Percentiles rank a stretch among this genome's conserved stretches.
phyloP scores from a whole-genome alignment of 148 eudicot genomes.

The Chenopodium formosanum region DNA sequence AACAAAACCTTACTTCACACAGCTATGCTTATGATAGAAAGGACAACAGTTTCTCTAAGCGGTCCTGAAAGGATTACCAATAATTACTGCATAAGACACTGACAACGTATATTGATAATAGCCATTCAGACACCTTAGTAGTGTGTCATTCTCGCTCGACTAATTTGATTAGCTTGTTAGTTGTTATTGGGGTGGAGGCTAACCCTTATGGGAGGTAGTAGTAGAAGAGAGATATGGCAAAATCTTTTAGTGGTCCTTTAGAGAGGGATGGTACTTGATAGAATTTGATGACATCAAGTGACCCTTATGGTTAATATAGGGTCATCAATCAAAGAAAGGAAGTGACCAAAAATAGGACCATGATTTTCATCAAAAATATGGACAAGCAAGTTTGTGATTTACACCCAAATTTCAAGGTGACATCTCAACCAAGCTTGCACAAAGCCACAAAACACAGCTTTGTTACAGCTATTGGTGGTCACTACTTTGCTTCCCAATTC shows the following conservation, averaged over 20 bases:
- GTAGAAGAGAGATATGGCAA: neutral
- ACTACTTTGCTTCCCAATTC: conserved; percentile 24
- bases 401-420: conserved; percentile 24
- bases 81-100: neutral
- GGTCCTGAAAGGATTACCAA: neutral
- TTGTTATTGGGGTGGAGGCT: neutral
- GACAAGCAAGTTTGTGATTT: conserved; percentile 6
- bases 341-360: conserved; percentile 10
- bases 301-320: conserved; percentile 10
- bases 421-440: conserved; percentile 16
- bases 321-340: neutral
- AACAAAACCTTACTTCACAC: neutral
- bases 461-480: conserved; percentile 29
- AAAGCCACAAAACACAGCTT: conserved; percentile 17
- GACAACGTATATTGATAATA: neutral
- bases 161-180: neutral
- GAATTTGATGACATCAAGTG: conserved; percentile 2
- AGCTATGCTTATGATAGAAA: neutral
- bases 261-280: neutral
- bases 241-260: conserved; percentile 3
- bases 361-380: neutral
- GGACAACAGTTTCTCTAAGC: neutral
- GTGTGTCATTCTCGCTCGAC: conserved; percentile 3
- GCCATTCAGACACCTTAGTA: neutral
- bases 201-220: neutral